These are phyloP conservation scores for Teratosphaeria epicoccoides DNA, from an alignment of 2,329 filamentous ascomycete species.

Conservation along the genomic window DNA sequence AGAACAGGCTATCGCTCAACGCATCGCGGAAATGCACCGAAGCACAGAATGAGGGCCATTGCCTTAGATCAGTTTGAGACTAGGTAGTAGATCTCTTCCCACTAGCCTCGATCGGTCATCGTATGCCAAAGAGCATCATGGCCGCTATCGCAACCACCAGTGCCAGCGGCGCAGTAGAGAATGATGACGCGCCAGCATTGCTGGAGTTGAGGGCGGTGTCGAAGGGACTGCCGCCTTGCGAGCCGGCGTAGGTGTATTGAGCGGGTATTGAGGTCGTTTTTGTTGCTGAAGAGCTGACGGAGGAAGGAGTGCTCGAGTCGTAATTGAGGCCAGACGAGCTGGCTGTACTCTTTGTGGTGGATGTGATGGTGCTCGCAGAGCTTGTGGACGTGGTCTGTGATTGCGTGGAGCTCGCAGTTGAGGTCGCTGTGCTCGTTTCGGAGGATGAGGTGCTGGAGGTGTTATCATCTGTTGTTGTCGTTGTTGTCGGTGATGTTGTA, in stretches of 20 bases:
- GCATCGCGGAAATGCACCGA: not conserved
- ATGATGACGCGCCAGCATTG: not conserved
- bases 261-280: slow-evolving; percentile 4
- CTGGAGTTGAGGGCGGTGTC: slow-evolving; percentile 17
- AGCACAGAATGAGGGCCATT: not conserved
- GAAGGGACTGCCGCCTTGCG: slow-evolving; percentile 38
- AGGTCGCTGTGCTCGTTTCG: slow-evolving; percentile 6
- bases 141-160: slow-evolving; percentile 5
- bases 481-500: slow-evolving; percentile 4
- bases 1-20: not conserved
- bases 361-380: not conserved
- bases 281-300: not conserved
- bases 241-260: slow-evolving; percentile 21
- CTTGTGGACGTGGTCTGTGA: not conserved
- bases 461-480: slow-evolving; percentile 7
- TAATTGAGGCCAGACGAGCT: not conserved
- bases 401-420: slow-evolving; percentile 3
- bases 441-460: slow-evolving; percentile 10
- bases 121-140: slow-evolving; percentile 2
- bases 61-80: not conserved
- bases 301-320: not conserved
- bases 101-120: not conserved
- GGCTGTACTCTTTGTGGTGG: not conserved
- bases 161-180: slow-evolving; percentile 4
- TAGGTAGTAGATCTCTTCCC: not conserved